Conservation (phyloP, 257 asterid species). For the Solanum chiquidenum region DNA sequence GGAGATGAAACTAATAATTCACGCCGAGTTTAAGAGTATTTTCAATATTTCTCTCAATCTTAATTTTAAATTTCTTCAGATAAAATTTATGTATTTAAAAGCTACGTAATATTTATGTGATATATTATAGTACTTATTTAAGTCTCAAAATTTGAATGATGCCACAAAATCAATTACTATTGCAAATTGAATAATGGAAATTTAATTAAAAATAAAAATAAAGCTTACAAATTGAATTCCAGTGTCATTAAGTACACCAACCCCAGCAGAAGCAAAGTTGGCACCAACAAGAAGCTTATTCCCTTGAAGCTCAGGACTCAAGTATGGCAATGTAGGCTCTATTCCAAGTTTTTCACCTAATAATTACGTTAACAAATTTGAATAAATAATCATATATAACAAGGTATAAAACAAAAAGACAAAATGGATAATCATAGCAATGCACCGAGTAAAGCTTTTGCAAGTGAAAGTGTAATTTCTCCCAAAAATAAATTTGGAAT, state of each 20-base stretch:
- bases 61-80: background rate
- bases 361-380: background rate
- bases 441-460: too few species aligned
- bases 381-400: constrained; percentile 24
- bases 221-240: constrained; percentile 71
- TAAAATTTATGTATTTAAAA: background rate
- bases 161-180: background rate
- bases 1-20: too few species aligned
- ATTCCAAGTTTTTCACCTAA: constrained; percentile 65
- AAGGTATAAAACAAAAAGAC: background rate
- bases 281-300: constrained; percentile 60
- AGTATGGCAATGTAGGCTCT: constrained; percentile 51
- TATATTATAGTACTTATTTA: too few species aligned
- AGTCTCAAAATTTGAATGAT: background rate
- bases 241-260: constrained; percentile 78
- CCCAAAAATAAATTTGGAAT: background rate
- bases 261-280: constrained; percentile 91
- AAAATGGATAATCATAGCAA: background rate
- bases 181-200: background rate
- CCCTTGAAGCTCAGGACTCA: constrained; percentile 50
- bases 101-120: background rate
- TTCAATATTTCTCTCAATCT: too few species aligned
- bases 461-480: too few species aligned
- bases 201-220: background rate
- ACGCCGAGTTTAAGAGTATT: too few species aligned